Conservation (phyloP, 2,329 filamentous ascomycete species). For the Teratosphaeriaceae sp. region DNA sequence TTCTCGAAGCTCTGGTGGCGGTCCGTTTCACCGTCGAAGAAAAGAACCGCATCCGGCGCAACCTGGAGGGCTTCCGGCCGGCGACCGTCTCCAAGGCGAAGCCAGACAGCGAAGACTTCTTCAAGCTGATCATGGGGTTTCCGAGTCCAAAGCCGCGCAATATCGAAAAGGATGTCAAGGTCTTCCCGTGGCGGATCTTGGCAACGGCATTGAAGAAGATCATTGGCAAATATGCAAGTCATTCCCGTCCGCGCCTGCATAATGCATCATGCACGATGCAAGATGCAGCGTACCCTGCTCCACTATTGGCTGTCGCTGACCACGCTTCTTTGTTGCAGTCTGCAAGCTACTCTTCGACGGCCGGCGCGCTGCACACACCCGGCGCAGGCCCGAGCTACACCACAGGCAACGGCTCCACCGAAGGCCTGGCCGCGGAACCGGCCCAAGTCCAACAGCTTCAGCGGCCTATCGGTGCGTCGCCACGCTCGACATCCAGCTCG, state of each 20-base stretch:
- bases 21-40: slow-evolving; percentile 90
- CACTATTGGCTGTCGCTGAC: slow-evolving; percentile 13
- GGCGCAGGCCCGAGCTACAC: slow-evolving; percentile 20
- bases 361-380: slow-evolving; percentile 37
- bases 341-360: slow-evolving; percentile 63
- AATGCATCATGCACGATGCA: slow-evolving; percentile 19
- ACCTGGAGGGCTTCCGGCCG: slow-evolving; percentile 89
- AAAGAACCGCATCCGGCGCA: slow-evolving; percentile 95
- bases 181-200: slow-evolving; percentile 93
- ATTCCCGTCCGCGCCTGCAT: slow-evolving; percentile 10
- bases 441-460: slow-evolving; percentile 26
- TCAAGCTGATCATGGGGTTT: slow-evolving; percentile 98
- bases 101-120: slow-evolving; percentile 89
- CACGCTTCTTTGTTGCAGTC: slow-evolving; percentile 41
- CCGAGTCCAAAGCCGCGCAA: slow-evolving; percentile 91
- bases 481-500: slow-evolving; percentile 26
- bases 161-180: slow-evolving; percentile 99
- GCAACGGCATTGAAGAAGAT: slow-evolving; percentile 90
- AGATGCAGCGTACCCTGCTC: slow-evolving; percentile 7
- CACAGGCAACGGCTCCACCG: slow-evolving; percentile 38
- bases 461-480: slow-evolving; percentile 21
- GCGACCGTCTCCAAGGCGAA: slow-evolving; percentile 91
- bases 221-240: slow-evolving; percentile 84
- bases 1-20: slow-evolving; percentile 86
- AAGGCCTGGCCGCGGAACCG: slow-evolving; percentile 40